Conservation (phyloP, 352 stramenopile species). For the Blastocystis sp. region DNA sequence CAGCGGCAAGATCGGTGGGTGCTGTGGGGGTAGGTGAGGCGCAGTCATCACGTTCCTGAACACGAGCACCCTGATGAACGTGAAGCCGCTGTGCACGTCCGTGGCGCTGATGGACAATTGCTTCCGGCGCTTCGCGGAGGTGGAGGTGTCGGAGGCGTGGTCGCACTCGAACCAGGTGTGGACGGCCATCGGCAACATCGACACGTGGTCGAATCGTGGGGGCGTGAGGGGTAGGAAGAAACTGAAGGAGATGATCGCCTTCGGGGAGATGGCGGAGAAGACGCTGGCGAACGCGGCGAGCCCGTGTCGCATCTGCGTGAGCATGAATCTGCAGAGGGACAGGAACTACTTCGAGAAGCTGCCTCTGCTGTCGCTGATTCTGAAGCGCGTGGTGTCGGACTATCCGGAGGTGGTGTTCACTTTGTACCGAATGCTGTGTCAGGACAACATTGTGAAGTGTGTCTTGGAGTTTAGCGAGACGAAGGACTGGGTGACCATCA, state of each 20-base stretch:
- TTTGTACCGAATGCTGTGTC: constrained; percentile 41
- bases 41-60: constrained; percentile 59
- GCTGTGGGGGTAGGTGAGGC: neutral
- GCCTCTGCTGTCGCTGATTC: constrained; percentile 45
- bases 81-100: constrained; percentile 33
- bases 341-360: constrained; percentile 67
- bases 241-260: constrained; percentile 66
- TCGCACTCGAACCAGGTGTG: constrained; percentile 35
- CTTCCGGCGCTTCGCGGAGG: constrained; percentile 56
- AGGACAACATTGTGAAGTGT: constrained; percentile 46
- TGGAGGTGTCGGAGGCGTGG: constrained; percentile 43
- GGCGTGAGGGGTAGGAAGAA: constrained; percentile 11
- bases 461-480: constrained; percentile 58
- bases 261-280: constrained; percentile 38
- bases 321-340: constrained; percentile 65
- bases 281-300: neutral
- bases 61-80: constrained; percentile 17
- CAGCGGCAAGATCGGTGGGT: constrained; percentile 29
- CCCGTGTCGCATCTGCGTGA: constrained; percentile 52
- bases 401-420: constrained; percentile 56
- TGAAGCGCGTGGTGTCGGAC: constrained; percentile 53
- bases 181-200: constrained; percentile 43
- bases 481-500: constrained; percentile 59
- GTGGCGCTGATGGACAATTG: constrained; percentile 59
- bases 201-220: neutral